phyloP scores from a whole-genome alignment of 2,329 filamentous ascomycete species.

The Pyrenochaeta sp. region DNA sequence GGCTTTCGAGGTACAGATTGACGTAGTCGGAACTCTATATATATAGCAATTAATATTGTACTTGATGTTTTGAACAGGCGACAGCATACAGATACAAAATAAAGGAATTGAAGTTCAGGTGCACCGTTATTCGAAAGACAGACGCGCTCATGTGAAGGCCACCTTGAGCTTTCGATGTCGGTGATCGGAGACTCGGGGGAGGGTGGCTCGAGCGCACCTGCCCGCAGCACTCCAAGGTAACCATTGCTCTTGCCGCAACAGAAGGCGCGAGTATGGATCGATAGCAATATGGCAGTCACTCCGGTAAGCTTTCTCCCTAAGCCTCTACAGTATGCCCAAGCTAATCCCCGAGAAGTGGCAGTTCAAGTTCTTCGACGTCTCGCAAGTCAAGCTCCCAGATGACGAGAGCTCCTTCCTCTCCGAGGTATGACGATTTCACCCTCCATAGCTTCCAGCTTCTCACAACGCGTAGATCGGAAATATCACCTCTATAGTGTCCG shows the following conservation, averaged over 20 bases:
- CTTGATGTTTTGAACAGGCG: neutral
- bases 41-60: conserved; percentile 21
- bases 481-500: conserved; percentile 83
- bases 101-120: neutral
- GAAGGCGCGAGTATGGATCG: conserved; percentile 32
- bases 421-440: conserved; percentile 66
- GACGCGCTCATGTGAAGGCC: conserved; percentile 26
- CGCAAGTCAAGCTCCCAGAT: conserved; percentile 80
- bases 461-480: conserved; percentile 63
- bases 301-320: conserved; percentile 39
- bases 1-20: conserved; percentile 4
- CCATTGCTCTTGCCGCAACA: conserved; percentile 30
- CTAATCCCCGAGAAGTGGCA: conserved; percentile 76
- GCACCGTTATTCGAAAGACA: neutral
- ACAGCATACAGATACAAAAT: conserved; percentile 4
- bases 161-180: conserved; percentile 36
- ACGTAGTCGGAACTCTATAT: conserved; percentile 21
- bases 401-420: conserved; percentile 81
- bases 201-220: conserved; percentile 27
- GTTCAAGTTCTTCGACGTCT: conserved; percentile 99
- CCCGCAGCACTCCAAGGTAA: conserved; percentile 26
- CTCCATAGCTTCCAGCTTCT: conserved; percentile 16
- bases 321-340: conserved; percentile 13
- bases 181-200: conserved; percentile 8
- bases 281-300: conserved; percentile 53